Evolutionary conservation across 306 rosid genomes (phyloP).

Genomic region (Aeschynomene evenia): DNA sequence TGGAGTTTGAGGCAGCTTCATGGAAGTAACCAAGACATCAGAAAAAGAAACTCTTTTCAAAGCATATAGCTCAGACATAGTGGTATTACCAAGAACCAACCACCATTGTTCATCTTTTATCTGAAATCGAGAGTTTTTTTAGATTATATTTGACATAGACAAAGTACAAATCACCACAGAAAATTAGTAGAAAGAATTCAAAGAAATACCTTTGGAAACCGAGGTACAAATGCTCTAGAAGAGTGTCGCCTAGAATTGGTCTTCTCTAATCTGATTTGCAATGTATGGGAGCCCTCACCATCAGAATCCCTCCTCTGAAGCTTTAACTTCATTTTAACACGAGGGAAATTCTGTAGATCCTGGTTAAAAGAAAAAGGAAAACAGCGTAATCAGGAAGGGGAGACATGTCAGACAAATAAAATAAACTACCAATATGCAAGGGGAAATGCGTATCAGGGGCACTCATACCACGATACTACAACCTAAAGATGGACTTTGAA

Average conservation of each 20-base stretch:
- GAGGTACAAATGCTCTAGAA: conserved; percentile 79
- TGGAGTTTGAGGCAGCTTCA: conserved; percentile 65
- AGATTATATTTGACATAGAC: not conserved
- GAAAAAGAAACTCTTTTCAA: conserved; percentile 79
- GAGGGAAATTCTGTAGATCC: conserved; percentile 84
- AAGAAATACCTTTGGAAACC: conserved; percentile 98
- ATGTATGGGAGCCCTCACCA: conserved; percentile 39
- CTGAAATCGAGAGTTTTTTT: conserved; percentile 39
- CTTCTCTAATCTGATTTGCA: conserved; percentile 77
- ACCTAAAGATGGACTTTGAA: not conserved
- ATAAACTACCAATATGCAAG: not conserved
- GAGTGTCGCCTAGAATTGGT: conserved; percentile 54
- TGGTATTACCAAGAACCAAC: conserved; percentile 84
- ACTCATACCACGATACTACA: not conserved
- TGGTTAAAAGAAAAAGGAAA: conserved; percentile 29
- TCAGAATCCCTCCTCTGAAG: conserved; percentile 49
- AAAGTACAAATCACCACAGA: conserved; percentile 20
- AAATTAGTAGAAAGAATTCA: not conserved
- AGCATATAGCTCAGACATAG: conserved; percentile 70
- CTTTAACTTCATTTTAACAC: conserved; percentile 60
- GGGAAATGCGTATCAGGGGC: not conserved
- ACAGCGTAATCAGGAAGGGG: conserved; percentile 16
- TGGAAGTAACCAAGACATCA: conserved; percentile 67
- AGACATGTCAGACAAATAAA: conserved; percentile 1
- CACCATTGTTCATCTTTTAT: conserved; percentile 97